Evolutionary conservation across 2,329 filamentous ascomycete genomes (phyloP).

Genomic region (Clarireedia sp.): DNA sequence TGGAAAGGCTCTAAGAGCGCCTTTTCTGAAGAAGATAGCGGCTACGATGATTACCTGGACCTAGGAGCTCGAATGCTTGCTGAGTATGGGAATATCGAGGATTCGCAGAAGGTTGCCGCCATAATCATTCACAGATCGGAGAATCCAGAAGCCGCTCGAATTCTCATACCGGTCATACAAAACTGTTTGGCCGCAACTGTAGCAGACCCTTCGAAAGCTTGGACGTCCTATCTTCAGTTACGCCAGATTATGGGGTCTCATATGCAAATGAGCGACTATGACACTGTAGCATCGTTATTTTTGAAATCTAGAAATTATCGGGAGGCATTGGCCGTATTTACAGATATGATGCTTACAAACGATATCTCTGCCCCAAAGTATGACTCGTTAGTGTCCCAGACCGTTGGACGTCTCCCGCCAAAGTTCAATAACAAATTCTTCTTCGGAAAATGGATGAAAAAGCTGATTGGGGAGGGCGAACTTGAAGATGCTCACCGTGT

Average conservation of each 20-base stretch:
- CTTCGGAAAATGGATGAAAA: slow-evolving; percentile 82
- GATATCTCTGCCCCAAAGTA: slow-evolving; percentile 8
- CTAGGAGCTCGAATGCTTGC: slow-evolving; percentile 60
- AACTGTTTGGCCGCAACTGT: slow-evolving; percentile 47
- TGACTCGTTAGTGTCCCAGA: slow-evolving; percentile 17
- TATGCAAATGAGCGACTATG: slow-evolving; percentile 68
- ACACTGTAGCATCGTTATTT: slow-evolving; percentile 63
- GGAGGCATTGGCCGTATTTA: slow-evolving; percentile 68
- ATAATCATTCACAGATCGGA: slow-evolving; percentile 40
- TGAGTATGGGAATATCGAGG: slow-evolving; percentile 46
- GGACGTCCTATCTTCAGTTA: slow-evolving; percentile 58
- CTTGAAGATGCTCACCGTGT: slow-evolving; percentile 65
- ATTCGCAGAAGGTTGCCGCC: slow-evolving; percentile 49
- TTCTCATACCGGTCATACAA: slow-evolving; percentile 61
- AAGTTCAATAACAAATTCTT: slow-evolving; percentile 66
- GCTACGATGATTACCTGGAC: slow-evolving; percentile 49
- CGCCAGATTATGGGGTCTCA: slow-evolving; percentile 49
- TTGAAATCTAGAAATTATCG: slow-evolving; percentile 57
- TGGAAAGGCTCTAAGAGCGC: slow-evolving; percentile 32
- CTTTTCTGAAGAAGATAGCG: not conserved
- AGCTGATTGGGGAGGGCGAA: slow-evolving; percentile 65
- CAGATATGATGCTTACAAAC: slow-evolving; percentile 68
- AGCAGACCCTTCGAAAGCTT: slow-evolving; percentile 48
- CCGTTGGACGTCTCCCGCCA: slow-evolving; percentile 35
- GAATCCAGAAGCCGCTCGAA: slow-evolving; percentile 42